phyloP scores from a whole-genome alignment of 495 filamentous ascomycete genomes.

The Hamigera avellanea region DNA sequence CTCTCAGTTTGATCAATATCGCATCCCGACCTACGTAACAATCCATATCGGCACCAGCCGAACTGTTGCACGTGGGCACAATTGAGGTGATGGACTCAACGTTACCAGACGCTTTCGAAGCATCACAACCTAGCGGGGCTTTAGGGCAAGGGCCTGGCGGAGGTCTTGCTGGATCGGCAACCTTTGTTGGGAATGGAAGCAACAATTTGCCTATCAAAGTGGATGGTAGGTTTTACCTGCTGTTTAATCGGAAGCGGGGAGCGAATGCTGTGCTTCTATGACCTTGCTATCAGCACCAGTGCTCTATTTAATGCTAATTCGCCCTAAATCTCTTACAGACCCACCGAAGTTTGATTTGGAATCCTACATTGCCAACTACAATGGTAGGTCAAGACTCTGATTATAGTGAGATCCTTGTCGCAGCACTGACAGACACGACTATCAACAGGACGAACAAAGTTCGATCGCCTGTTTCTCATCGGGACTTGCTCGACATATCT shows the following conservation, averaged over 20 bases:
- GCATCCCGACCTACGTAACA: too few species aligned
- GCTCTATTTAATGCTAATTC: too few species aligned
- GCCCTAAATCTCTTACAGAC: constrained; percentile 31
- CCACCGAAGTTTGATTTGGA: constrained; percentile 88
- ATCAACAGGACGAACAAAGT: constrained; percentile 52
- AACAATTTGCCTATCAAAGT: background rate
- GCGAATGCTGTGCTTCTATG: too few species aligned
- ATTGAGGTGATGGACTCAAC: background rate
- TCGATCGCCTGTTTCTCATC: constrained; percentile 72
- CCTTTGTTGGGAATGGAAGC: too few species aligned
- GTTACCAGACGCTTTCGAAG: too few species aligned
- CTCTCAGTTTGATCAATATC: too few species aligned
- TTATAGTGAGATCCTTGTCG: background rate
- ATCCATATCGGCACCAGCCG: too few species aligned
- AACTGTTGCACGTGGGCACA: background rate
- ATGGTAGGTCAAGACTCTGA: constrained; percentile 39
- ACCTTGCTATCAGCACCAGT: too few species aligned
- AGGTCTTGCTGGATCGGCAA: too few species aligned
- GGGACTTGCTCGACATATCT: constrained; percentile 67
- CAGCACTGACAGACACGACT: background rate
- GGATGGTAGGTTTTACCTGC: constrained; percentile 1
- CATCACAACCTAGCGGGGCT: too few species aligned
- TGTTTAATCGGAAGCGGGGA: background rate
- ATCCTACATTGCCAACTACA: constrained; percentile 83
- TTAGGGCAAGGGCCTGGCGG: too few species aligned